Evolutionary conservation across 2,329 filamentous ascomycete species (phyloP), one percentile per base, ranked within the genome.

Genomic region (Harringtonia aguacate): DNA sequence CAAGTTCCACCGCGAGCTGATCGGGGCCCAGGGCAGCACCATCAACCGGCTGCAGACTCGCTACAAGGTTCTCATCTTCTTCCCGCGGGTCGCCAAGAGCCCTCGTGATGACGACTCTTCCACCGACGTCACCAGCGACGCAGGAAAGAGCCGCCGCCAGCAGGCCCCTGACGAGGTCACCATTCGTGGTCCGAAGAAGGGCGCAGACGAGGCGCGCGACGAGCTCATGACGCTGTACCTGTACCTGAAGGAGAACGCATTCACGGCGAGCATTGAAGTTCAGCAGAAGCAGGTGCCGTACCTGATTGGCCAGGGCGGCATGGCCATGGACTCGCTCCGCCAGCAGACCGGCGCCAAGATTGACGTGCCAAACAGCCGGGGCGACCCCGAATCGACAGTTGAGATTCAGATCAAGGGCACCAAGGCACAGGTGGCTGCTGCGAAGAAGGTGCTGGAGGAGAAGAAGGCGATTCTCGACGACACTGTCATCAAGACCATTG

Each of bases 1-100:
- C 44, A 87, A 95, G 66, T 97, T 84, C 64, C 92, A 98, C 65
- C 79, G 87, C 48, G 89, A 95, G 60, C 73, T 98, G 44, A 98
- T 98, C 55, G 92, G 92, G 39, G 77, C 86, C 18, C 82, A 86
- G 56, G 92, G 92, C 47, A 78, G 73, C 57, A 86, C 94, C 59
- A 90, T 98, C 58, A 92, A 92, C 66, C 83, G 86, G 52, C 76
- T 98, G 21, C 89, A 98, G 65, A 86, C 82, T 45, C 84, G 89
- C 38, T 95, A 98, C 71, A 83, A 84, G 58, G 92, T 98, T 35
- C 81, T 89, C 50, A 92, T 98, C 55, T 90, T 95, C 67, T 98
- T 98, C 71, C 92, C 92, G 12, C 73, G 73, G 43, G 71, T 72
- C 8, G 67, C 68, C 34, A 86, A 88, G 59, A 69, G 73, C 39